Evolutionary conservation across 345 rosid species (phyloP).

Genomic region (Arabidopsis thaliana): DNA sequence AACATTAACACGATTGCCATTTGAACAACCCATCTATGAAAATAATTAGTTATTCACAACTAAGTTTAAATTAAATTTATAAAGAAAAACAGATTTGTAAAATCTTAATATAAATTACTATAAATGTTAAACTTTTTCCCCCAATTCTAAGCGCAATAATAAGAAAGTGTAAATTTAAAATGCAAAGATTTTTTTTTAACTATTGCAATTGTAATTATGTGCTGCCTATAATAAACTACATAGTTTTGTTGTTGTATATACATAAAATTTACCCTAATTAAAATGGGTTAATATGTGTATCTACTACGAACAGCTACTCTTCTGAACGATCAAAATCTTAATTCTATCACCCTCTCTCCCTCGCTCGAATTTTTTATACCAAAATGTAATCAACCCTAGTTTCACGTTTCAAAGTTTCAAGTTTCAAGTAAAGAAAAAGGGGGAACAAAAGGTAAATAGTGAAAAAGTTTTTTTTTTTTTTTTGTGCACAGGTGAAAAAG

Average conservation of each 20-base stretch:
- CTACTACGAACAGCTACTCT: constrained; percentile 20
- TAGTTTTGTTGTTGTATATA: too few species aligned
- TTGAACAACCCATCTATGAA: background rate
- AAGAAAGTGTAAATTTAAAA: too few species aligned
- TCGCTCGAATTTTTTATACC: background rate
- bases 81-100: background rate
- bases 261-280: background rate
- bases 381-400: constrained; percentile 40
- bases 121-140: background rate
- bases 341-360: background rate
- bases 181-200: background rate
- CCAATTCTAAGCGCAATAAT: background rate
- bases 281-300: background rate
- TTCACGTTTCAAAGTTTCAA: constrained; percentile 39
- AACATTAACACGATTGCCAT: background rate
- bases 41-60: background rate
- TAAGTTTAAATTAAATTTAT: background rate
- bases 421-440: constrained; percentile 38
- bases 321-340: constrained; percentile 10
- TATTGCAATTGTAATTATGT: constrained; percentile 7
- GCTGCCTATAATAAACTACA: background rate
- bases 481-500: too few species aligned
- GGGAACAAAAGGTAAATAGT: constrained; percentile 39
- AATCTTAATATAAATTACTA: background rate
- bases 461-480: background rate